Base-by-base conservation (phyloP, 2,329 filamentous ascomycete genomes). In the Zasmidium angulare region DNA sequence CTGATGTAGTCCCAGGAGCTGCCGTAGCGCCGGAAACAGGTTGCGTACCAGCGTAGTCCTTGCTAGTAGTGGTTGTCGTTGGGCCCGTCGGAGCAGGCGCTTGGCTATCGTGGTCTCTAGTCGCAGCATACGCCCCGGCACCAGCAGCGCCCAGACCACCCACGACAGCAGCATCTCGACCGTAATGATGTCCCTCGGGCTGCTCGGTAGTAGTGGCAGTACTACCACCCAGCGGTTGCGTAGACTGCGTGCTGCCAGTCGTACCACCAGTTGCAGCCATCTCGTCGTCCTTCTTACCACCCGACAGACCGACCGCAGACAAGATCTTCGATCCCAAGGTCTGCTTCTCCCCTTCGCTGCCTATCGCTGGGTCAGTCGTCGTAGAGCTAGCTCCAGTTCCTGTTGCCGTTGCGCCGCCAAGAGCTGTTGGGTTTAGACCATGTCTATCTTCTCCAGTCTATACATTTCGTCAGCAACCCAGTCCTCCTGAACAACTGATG, bases 121-220 rank as follows among this genome's bases (percentile, higher is more conserved):
- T 60, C 26, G 49, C 22, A 46, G 20, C 58, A 47, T 60, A 56
- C 14, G 53, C 43, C 14, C 58, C 71, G 20, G 62, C 67, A 17
- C 69, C 72, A 46, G 67, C 69, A 43, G 68, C 67, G 4, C 69
- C 73, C 24, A 67, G 66, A 22, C 70, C 73, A 43, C 66, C 72
- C 11, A 62, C 71, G 1, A 73, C 22, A 17, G 69, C 71, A n/a
- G 70, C 69, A 54, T 75, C 68, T n/a, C 70, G 68, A 26, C 69
- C 71, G 43, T 71, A 65, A 50, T 72, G 71, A 31, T 60, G 57
- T 22, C 19, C 49, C 22, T 46, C 55, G 23, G 21, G 48, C 14
- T 55, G 57, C 36, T 50, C 51, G 51, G 6, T 19, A 3, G 12
- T n/a, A n/a, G n/a, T n/a, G n/a, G n/a, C n/a, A n/a, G n/a, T n/a